Conservation (phyloP, 768 basidiomycete genomes). For the Lentinula raphanica region DNA sequence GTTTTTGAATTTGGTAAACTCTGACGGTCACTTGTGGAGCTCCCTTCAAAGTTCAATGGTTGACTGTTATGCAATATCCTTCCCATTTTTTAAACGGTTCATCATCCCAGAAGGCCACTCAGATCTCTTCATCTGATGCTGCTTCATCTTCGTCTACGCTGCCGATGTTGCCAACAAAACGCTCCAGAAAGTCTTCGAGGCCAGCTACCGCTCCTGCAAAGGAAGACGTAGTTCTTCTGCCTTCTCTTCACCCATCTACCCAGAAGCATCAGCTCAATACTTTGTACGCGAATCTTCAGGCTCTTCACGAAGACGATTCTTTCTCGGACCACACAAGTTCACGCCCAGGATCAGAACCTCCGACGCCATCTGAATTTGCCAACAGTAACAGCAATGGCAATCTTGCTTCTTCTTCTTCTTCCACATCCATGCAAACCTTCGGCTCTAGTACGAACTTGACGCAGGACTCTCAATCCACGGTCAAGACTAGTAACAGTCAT, state of each 20-base stretch:
- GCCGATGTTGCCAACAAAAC: constrained; percentile 13
- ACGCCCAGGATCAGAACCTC: constrained; percentile 3
- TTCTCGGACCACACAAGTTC: not conserved
- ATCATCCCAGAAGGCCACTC: not conserved
- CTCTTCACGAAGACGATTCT: constrained; percentile 20
- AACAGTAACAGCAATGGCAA: not conserved
- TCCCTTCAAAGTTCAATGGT: not conserved
- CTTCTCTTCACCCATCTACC: constrained; percentile 12
- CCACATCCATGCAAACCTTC: not conserved
- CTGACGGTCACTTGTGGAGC: not conserved
- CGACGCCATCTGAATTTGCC: not conserved
- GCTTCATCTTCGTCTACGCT: not conserved
- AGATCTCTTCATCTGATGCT: not conserved
- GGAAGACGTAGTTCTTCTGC: constrained; percentile 37
- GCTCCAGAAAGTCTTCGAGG: constrained; percentile 24
- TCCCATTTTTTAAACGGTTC: not conserved
- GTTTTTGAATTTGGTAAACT: not conserved
- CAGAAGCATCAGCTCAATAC: not conserved
- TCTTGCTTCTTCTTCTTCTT: no score
- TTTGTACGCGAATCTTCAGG: constrained; percentile 14
- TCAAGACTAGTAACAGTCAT: not conserved
- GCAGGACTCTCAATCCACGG: not conserved
- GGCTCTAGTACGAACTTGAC: not conserved
- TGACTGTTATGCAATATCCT: not conserved
- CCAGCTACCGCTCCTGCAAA: constrained; percentile 41